Percentiles rank a stretch among this genome's conserved stretches.
These are phyloP conservation scores for Flaveria sonorensis DNA, from an alignment of 129 eudicot species.

Conservation along the genomic window DNA sequence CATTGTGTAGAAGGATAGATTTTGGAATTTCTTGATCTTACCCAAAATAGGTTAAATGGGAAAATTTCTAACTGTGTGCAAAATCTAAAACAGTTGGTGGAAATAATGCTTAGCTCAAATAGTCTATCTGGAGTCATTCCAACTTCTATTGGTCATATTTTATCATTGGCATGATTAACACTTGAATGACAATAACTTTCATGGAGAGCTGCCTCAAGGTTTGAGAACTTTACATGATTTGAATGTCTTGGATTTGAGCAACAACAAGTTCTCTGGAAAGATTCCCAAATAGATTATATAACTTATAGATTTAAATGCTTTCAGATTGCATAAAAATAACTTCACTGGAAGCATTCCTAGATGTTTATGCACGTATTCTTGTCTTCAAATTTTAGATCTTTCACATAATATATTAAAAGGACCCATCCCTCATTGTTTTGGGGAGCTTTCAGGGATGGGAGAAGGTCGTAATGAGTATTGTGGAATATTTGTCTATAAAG, in stretches of 20 bases:
- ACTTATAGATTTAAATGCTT: not conserved
- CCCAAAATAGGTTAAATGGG: slow-evolving; percentile 32
- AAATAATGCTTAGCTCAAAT: not conserved
- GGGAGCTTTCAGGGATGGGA: not conserved
- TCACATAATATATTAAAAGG: slow-evolving; percentile 21
- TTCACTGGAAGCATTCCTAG: slow-evolving; percentile 27
- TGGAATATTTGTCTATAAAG: not conserved
- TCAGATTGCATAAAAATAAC: slow-evolving; percentile 20
- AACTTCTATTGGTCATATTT: slow-evolving; percentile 15
- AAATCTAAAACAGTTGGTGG: slow-evolving; percentile 4
- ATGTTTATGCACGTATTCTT: slow-evolving; percentile 22
- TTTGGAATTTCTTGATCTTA: slow-evolving; percentile 21
- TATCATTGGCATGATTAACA: slow-evolving; percentile 6
- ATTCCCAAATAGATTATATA: slow-evolving; percentile 11
- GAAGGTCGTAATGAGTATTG: not conserved
- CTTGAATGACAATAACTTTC: slow-evolving; percentile 29
- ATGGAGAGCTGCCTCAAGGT: slow-evolving; percentile 27
- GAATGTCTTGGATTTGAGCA: slow-evolving; percentile 18
- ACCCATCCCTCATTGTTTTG: slow-evolving; percentile 28
- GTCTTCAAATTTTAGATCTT: slow-evolving; percentile 30
- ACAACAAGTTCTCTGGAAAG: slow-evolving; percentile 18
- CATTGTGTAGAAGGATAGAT: slow-evolving; percentile 10
- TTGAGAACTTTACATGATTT: slow-evolving; percentile 11
- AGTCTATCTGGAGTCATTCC: slow-evolving; percentile 30
- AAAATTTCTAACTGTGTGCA: slow-evolving; percentile 30